A percentile compares a stretch with the other conserved stretches of the same genome.
These are phyloP conservation scores for Warburgia ugandensis DNA, from an alignment of 164 flowering plant species.

Conservation along the genomic window DNA sequence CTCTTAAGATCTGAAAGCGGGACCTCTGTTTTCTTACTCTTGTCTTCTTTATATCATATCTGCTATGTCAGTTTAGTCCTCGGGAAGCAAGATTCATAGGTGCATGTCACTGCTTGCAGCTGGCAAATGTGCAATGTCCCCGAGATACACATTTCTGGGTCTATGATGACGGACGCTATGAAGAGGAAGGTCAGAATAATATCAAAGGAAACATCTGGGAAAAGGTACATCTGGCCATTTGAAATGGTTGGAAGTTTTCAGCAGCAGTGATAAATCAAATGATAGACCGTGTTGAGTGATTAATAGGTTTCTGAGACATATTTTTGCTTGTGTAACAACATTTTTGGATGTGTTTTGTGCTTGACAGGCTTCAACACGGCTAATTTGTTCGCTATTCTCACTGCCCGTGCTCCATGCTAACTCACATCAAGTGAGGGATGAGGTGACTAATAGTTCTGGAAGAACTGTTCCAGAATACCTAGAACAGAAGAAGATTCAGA, in stretches of 20 bases:
- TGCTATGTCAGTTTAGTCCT: no score
- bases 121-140: conserved; percentile 95
- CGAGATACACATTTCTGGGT: conserved; percentile 99
- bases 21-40: not conserved
- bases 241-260: not conserved
- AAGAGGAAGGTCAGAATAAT: conserved; percentile 98
- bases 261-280: not conserved
- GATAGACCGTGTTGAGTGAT: not conserved
- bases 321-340: conserved; percentile 5
- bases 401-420: conserved; percentile 74
- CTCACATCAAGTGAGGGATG: conserved; percentile 40
- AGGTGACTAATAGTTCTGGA: conserved; percentile 45
- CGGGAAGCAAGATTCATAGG: not conserved
- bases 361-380: conserved; percentile 67
- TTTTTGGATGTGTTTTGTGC: conserved; percentile 20
- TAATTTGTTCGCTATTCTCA: conserved; percentile 63
- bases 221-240: conserved; percentile 42
- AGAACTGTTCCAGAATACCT: conserved; percentile 58
- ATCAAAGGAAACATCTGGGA: conserved; percentile 95
- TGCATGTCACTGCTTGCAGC: conserved; percentile 28
- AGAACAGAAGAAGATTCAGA: conserved; percentile 58
- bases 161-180: conserved; percentile 95
- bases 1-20: not conserved
- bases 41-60: not conserved
- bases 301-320: not conserved